Evolutionary conservation across 179 eudicot species (phyloP), one percentile per base, ranked within the genome.

Genomic region (Beta corolliflora): DNA sequence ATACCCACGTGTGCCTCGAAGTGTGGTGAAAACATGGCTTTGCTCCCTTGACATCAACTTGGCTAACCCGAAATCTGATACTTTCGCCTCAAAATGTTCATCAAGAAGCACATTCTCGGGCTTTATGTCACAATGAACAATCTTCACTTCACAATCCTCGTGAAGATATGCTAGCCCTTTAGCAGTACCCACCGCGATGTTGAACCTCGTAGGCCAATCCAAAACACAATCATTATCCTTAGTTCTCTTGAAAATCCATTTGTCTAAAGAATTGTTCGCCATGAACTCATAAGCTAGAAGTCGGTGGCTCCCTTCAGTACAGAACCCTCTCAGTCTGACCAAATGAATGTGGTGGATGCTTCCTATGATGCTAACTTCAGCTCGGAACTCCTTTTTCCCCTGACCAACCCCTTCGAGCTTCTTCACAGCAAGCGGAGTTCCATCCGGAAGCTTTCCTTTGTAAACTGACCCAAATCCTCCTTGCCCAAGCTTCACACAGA

Each of bases 391-490:
- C 81, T 92, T 93, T 81, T 91, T 93, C 19, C 98, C 98, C 59
- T 93, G 98, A 36, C 97, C 97, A 29, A 93, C 86, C 10, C 97
- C 94, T 86, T 93, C 98, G 59, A 93, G 64, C 71, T 90, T 77
- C 85, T 93, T 93, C 79, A 93, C 98, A 52, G 98, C 98, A 21
- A 93, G 13, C 2, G 73, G 82, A 0, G 91, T 90, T 53, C 97
- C 97, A 81, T 93, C 97, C 9, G 80, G 82, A 2, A 91, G 85
- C n/a, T 71, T 80, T n/a, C 98, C 97, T 76, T 87, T 73, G 81
- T 92, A 94, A 77, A 94, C 98, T 0, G 98, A 92, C 2, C 97
- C 98, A 54, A 93, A 93, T 48, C 97, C 98, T 78, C 98, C 98
- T 79, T 90, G 98, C 67, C 98, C 98, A 12, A 92, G 98, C 81